Base-by-base conservation (phyloP, 139 green algal species). In the Ulvella scutata region DNA sequence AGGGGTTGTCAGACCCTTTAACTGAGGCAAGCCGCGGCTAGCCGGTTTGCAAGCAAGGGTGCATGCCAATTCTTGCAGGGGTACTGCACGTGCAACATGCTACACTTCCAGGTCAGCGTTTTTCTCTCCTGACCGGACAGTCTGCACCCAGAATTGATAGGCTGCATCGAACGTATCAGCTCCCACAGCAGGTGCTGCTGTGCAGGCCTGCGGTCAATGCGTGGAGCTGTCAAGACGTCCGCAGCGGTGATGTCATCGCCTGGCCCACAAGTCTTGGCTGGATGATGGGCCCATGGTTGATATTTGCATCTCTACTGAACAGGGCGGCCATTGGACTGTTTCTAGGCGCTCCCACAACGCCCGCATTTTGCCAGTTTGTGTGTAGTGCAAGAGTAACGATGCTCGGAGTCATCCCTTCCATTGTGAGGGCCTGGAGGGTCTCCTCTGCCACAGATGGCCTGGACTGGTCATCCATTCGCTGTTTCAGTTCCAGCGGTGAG, bases 211-310 rank as follows among this genome's bases (percentile, higher is more conserved):
- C 62, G 39, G 38, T 28, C 74, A 80, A 61, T 31, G 35, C 21
- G 2, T 51, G 29, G 73, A 34, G 9, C 34, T 62, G n/a, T 23
- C 79, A 82, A 72, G 82, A 85, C 43, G 72, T 88, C 33, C 72
- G 75, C 29, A 39, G 61, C 31, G 77, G 82, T 1, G 83, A 90
- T 72, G 86, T 92, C 20, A 84, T 96, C 37, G 82, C 76, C 34
- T 98, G 93, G 93, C 93, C 93, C 28, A 98, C 93, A 43, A 93
- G 82, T 75, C 81, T 98, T 33, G 93, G 92, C 2, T 97, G 92
- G 90, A 97, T 97, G 90, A 98, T 98, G 93, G 93, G 93, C 0
- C 92, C 93, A 0, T 98, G 89, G 88, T 85, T 98, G 37, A 72
- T 97, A 2, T 97, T 91, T 75, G 88, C 86, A 6, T 74, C 82